Evolutionary conservation across 768 basidiomycete species (phyloP), one percentile per base, ranked within the genome.

Genomic region (Phlebiopsis flavidoalba): DNA sequence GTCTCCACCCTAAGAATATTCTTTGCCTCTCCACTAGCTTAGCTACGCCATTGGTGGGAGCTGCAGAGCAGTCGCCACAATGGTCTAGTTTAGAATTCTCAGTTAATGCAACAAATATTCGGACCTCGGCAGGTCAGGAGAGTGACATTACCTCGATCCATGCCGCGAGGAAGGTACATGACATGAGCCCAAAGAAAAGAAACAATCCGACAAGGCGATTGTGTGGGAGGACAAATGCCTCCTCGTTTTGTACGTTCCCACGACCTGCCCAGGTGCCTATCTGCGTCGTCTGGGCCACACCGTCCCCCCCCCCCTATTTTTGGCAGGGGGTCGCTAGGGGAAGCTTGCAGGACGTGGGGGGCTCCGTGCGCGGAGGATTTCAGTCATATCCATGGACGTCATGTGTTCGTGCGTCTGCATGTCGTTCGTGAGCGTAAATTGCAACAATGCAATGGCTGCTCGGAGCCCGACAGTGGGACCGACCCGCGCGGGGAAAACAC

Each of bases 1-100:
- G 73, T 79, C n/a, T 47, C 79, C 78, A 8, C 83, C 78, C 82
- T 81, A 83, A 14, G 77, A 73, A 61, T 83, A 82, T 7, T 77
- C 75, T 17, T 71, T 74, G 0, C 76, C 77, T 3, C 77, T 78
- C 17, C 78, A n/a, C 76, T 0, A 83, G 69, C 43, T 79, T 72
- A 2, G 70, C 70, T 7, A 79, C 77, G 33, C n/a, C n/a, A 82
- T 81, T n/a, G 1, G 80, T 81, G 1, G 82, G n/a, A n/a, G n/a
- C n/a, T n/a, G 81, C 14, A 83, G 67, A 4, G 82, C 80, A 12
- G 79, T 82, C 0, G 80, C 72, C 3, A 81, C 79, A 52, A 79
- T 77, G 8, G 77, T 78, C 77, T 79, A 37, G n/a, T n/a, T 31
- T 31, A 6, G 3, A 22, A 14, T 17, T n/a, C 7, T 37, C 17